Percentiles rank a stretch among this genome's conserved stretches.
phyloP scores from a whole-genome alignment of 768 basidiomycete genomes.

The Punctularia strigosozonata region DNA sequence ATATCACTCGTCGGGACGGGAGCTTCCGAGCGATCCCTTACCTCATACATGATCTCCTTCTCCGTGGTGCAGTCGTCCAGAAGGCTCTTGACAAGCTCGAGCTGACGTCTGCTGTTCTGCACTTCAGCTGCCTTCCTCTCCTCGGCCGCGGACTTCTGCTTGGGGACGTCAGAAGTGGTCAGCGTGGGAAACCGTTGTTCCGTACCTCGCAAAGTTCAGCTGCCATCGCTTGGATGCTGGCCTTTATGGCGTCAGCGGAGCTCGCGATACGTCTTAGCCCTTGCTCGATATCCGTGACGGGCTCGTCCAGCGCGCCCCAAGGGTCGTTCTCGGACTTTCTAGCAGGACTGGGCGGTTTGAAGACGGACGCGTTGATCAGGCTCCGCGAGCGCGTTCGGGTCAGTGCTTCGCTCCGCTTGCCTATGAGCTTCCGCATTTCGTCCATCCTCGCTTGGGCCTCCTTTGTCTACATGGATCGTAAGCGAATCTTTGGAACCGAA shows the following conservation, averaged over 20 bases:
- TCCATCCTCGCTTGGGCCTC: slow-evolving; percentile 72
- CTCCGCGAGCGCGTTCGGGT: slow-evolving; percentile 36
- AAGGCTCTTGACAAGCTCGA: slow-evolving; percentile 68
- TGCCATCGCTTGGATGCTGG: slow-evolving; percentile 35
- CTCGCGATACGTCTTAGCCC: no score
- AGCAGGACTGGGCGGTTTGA: no score
- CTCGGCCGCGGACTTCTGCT: slow-evolving; percentile 49
- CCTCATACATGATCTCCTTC: slow-evolving; percentile 91
- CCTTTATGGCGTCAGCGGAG: no score
- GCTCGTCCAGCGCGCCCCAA: no score
- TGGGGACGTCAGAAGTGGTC: neutral
- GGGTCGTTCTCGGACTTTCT: no score
- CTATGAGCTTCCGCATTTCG: slow-evolving; percentile 72
- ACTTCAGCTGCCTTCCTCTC: slow-evolving; percentile 54
- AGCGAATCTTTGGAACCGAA: slow-evolving; percentile 1
- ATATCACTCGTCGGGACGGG: neutral
- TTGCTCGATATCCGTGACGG: no score
- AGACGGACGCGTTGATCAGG: slow-evolving; percentile 19
- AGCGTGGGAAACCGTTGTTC: neutral
- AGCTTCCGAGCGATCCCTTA: slow-evolving; percentile 20
- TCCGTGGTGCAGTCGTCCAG: slow-evolving; percentile 70
- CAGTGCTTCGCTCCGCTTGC: slow-evolving; percentile 39
- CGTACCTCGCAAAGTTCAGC: slow-evolving; percentile 49
- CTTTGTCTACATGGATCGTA: slow-evolving; percentile 35
- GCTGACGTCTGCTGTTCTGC: slow-evolving; percentile 58